Percentiles rank a stretch among this genome's conserved stretches.
These are phyloP conservation scores for Cyberlindnera petersonii DNA, from an alignment of 805 yeast species.

Conservation along the genomic window DNA sequence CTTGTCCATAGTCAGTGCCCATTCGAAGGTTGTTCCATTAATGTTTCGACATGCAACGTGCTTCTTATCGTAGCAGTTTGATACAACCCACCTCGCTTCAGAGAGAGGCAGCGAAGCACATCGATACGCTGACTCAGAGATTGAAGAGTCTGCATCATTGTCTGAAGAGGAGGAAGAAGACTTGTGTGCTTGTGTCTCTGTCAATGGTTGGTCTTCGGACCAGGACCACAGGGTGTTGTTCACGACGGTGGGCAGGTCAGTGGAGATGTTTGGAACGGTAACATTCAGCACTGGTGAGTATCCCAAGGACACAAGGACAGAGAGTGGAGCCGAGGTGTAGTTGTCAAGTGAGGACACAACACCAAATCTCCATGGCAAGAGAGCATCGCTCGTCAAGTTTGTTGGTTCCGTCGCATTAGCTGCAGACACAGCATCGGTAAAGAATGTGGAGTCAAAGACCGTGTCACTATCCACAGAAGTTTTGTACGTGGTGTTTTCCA, in stretches of 20 bases:
- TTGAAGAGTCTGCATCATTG: constrained; percentile 12
- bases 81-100: constrained; percentile 55
- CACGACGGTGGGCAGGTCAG: constrained; percentile 30
- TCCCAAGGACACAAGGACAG: constrained; percentile 50
- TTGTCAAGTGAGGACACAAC: constrained; percentile 39
- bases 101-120: constrained; percentile 38
- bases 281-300: constrained; percentile 58
- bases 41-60: constrained; percentile 51
- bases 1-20: constrained; percentile 37
- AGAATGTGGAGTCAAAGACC: constrained; percentile 23
- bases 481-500: constrained; percentile 31
- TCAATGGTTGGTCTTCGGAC: constrained; percentile 53
- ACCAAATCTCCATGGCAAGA: constrained; percentile 35
- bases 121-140: constrained; percentile 33
- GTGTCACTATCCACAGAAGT: constrained; percentile 18
- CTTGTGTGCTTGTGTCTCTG: constrained; percentile 22
- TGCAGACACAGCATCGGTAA: background rate
- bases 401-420: constrained; percentile 3
- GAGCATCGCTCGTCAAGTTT: constrained; percentile 9
- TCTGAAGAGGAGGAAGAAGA: too few species aligned
- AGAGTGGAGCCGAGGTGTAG: constrained; percentile 38
- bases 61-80: constrained; percentile 56
- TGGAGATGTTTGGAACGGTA: constrained; percentile 22
- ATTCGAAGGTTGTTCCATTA: constrained; percentile 34
- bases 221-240: constrained; percentile 66